Percentiles rank a stretch among this genome's conserved stretches.
Conservation (phyloP, 2,329 filamentous ascomycete genomes). For the Rutstroemia sp. region DNA sequence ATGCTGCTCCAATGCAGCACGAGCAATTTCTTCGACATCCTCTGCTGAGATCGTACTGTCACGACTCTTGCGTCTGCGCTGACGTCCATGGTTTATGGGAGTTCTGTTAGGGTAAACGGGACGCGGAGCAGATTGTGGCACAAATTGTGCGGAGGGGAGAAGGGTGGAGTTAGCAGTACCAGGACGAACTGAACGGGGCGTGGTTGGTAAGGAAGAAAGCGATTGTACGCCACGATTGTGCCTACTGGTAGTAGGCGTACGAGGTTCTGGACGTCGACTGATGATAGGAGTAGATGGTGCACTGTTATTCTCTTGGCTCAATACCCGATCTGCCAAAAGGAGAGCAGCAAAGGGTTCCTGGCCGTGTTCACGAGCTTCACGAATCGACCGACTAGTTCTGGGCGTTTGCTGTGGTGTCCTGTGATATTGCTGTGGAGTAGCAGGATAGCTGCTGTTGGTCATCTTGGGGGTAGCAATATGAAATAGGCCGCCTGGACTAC, state of each 20-base stretch:
- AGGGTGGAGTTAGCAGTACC: slow-evolving; percentile 40
- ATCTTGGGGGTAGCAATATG: slow-evolving; percentile 52
- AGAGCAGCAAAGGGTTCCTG: slow-evolving; percentile 61
- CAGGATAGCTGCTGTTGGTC: slow-evolving; percentile 31
- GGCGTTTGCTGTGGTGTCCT: slow-evolving; percentile 46
- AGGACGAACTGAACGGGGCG: slow-evolving; percentile 52
- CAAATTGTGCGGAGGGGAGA: slow-evolving; percentile 55
- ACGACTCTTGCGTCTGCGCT: slow-evolving; percentile 61
- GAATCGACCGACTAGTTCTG: slow-evolving; percentile 30
- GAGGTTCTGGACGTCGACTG: slow-evolving; percentile 29
- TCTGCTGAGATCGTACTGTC: slow-evolving; percentile 79
- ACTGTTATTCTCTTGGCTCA: slow-evolving; percentile 69
- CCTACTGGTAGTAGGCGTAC: slow-evolving; percentile 40
- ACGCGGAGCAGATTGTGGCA: slow-evolving; percentile 51
- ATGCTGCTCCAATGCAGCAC: slow-evolving; percentile 35
- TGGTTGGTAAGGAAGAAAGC: slow-evolving; percentile 75
- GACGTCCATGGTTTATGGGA: slow-evolving; percentile 32
- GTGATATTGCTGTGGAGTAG: slow-evolving; percentile 35
- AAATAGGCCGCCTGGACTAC: slow-evolving; percentile 64
- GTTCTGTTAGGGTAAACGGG: slow-evolving; percentile 30
- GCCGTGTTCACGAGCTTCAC: slow-evolving; percentile 38
- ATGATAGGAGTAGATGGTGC: slow-evolving; percentile 60
- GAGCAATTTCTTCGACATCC: slow-evolving; percentile 46
- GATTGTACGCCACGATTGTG: slow-evolving; percentile 75
- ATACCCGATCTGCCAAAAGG: slow-evolving; percentile 64